Conservation (phyloP, 306 rosid genomes). For the Glycine latifolia region DNA sequence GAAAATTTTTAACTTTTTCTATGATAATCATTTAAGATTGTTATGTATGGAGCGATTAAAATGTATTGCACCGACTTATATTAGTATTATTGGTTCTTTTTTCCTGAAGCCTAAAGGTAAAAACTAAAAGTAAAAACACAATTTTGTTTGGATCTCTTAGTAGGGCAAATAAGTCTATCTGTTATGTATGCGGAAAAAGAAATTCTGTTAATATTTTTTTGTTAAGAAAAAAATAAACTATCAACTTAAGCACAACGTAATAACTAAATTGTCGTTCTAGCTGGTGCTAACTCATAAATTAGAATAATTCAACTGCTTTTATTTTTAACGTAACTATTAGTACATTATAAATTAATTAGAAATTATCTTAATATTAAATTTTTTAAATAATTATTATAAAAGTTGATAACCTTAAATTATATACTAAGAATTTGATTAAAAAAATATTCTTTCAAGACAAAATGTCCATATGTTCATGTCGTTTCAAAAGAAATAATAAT, state of each 20-base stretch:
- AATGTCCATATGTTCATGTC: too few species aligned
- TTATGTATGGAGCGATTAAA: not conserved
- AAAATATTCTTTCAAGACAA: too few species aligned
- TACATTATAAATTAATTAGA: too few species aligned
- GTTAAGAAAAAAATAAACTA: not conserved
- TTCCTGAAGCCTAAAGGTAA: not conserved
- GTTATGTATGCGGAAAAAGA: not conserved
- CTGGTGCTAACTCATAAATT: not conserved
- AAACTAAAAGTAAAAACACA: too few species aligned
- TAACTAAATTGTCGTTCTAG: not conserved
- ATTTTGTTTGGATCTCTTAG: not conserved
- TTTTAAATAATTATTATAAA: not conserved
- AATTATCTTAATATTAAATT: not conserved
- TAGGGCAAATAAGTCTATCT: not conserved
- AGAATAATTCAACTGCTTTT: not conserved
- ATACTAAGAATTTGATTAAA: too few species aligned
- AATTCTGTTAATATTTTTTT: not conserved
- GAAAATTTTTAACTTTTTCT: not conserved
- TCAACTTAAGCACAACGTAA: not conserved
- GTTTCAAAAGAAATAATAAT: too few species aligned
- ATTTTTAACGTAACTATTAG: too few species aligned
- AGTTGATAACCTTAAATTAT: not conserved
- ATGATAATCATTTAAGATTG: conserved; percentile 18
- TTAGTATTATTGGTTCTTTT: not conserved
- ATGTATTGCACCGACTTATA: not conserved